Evolutionary conservation across 1,139 yeast species (phyloP).

Genomic region (Saccharomyces pastorianus): DNA sequence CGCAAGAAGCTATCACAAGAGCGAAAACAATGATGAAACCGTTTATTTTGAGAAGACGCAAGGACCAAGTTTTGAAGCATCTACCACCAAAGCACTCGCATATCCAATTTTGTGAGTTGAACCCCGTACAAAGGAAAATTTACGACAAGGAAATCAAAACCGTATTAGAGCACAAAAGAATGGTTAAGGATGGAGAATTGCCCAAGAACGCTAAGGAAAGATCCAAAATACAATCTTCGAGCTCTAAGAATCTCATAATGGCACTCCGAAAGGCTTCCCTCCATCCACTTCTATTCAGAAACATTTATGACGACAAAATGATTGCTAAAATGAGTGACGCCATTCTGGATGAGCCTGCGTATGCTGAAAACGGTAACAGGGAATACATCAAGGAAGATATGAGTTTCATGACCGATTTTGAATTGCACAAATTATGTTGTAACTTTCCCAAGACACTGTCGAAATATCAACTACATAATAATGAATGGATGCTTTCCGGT

Average conservation of each 20-base stretch:
- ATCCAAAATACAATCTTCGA: slow-evolving; percentile 33
- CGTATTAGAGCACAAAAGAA: slow-evolving; percentile 45
- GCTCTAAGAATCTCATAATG: slow-evolving; percentile 53
- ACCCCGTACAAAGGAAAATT: slow-evolving; percentile 47
- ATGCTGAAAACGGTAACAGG: slow-evolving; percentile 60
- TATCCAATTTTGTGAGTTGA: slow-evolving; percentile 58
- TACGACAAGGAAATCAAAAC: slow-evolving; percentile 51
- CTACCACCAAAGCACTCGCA: slow-evolving; percentile 68
- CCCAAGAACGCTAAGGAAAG: slow-evolving; percentile 30
- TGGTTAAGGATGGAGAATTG: slow-evolving; percentile 35
- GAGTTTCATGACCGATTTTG: slow-evolving; percentile 94
- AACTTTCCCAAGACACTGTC: slow-evolving; percentile 62
- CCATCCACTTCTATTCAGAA: slow-evolving; percentile 67
- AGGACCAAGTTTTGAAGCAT: slow-evolving; percentile 83
- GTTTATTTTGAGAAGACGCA: slow-evolving; percentile 83
- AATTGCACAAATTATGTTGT: slow-evolving; percentile 65
- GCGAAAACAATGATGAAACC: slow-evolving; percentile 99
- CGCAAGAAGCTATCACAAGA: slow-evolving; percentile 82
- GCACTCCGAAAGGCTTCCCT: slow-evolving; percentile 63
- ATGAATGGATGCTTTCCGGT: slow-evolving; percentile 67
- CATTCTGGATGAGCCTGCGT: slow-evolving; percentile 75
- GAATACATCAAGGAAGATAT: slow-evolving; percentile 80
- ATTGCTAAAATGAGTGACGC: slow-evolving; percentile 62
- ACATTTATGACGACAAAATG: slow-evolving; percentile 45
- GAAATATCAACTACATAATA: slow-evolving; percentile 45